Evolutionary conservation across 2,329 filamentous ascomycete genomes (phyloP), one percentile per base, ranked within the genome.

Genomic region (Xylariaceae sp.): DNA sequence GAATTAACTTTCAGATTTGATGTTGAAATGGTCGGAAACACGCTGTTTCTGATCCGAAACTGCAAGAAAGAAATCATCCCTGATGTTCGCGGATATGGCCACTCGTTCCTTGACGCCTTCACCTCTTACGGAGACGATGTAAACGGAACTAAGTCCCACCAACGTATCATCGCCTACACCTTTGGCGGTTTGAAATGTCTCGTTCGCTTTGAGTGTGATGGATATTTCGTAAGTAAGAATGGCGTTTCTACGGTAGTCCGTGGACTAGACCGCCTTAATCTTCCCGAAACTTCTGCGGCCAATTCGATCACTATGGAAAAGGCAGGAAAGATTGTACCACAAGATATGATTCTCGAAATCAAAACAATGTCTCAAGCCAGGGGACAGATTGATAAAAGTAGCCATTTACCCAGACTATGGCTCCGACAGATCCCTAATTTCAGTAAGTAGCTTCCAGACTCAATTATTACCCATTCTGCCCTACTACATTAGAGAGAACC

Each of bases 161-260:
- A 67, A 21, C 63, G 65, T 14, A 53, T 68, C 40, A 45, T 67
- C 16, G 62, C 59, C 20, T 68, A 68, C 48, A 42, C 60, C 20
- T 66, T 67, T 23, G 52, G 48, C 7, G 61, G 56, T 14, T 45
- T 67, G 46, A 62, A 55, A 19, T 68, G 59, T 40, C 58, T 67
- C 9, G 63, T 69, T 29, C 63, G 64, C 18, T 69, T 63, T 26
- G 64, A 67, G 37, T 66, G 64, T 21, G 66, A 67, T 20, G 61
- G 60, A 7, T 51, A 66, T 18, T 45, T 56, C 10, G n/a, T 18
- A 23, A 32, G 40, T 20, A 12, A 20, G 10, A 16, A 56, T 2
- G 52, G 20, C 48, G 32, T 56, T 21, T 2, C 20, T 44, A 4
- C 57, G 23, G 32, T 19, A n/a, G 20, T 23, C n/a, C 57, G 7